Evolutionary conservation across 2,329 filamentous ascomycete genomes (phyloP), one percentile per base, ranked within the genome.

Genomic region (Aureobasidium sp.): DNA sequence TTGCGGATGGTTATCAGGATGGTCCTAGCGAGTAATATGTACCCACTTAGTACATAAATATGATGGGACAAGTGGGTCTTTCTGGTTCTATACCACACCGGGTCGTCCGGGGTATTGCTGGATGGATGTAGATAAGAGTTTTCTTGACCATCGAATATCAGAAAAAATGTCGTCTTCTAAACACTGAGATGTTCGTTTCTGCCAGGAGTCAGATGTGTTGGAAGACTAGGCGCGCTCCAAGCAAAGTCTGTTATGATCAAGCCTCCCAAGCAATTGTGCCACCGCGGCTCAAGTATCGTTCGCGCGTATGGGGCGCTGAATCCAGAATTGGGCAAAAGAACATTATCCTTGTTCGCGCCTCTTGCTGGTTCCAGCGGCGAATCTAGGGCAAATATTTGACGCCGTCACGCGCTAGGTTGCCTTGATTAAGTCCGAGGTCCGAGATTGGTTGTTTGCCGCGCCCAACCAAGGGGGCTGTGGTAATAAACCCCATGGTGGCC

Each of bases 21-120:
- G 42, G 41, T 57, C 27, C n/a, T 13, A 57, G 53, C 53, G 53
- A 57, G 29, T 16, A 21, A 10, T 4, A 39, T 45, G 41, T 58
- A 48, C 54, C 54, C 54, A 58, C 54, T 58, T 58, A 48, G 42
- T 42, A 21, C 42, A 30, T 14, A 14, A 48, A 21, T 21, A 25
- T 21, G 54, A 39, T 58, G 39, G 54, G 54, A 13, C 16, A 7
- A 30, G 42, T 39, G 41, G 42, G 32, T 39, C 42, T 6, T 48
- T 7, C 39, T 21, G 29, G 13, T 34, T 25, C n/a, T 5, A 21
- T 55, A 25, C 25, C 36, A 10, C 14, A 48, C 37, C 41, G 32
- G 41, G 48, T 58, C 42, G 9, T 58, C 54, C 42, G 54, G 54
- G 54, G 54, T 48, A 58, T 34, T 47, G 42, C 54, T 32, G 14